Conservation (phyloP, 2,329 filamentous ascomycete species). For the Alternaria solani region DNA sequence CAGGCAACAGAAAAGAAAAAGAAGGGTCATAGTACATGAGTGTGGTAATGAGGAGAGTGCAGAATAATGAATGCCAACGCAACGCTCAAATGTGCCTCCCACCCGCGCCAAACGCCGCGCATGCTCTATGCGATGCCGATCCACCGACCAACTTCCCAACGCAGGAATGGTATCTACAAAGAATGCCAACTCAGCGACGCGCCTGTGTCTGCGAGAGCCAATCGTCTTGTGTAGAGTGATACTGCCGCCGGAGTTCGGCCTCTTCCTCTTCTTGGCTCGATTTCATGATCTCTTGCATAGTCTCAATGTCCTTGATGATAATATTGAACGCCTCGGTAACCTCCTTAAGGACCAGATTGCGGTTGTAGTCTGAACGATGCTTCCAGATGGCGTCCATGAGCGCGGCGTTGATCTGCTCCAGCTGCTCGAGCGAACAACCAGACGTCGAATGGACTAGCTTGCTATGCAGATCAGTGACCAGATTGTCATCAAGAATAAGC, state of each 20-base stretch:
- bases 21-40: constrained; percentile 10
- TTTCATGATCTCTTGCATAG: constrained; percentile 55
- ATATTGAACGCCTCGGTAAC: constrained; percentile 78
- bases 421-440: constrained; percentile 87
- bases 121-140: neutral
- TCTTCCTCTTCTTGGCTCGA: constrained; percentile 50
- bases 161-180: neutral
- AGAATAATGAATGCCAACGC: neutral
- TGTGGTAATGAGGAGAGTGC: neutral
- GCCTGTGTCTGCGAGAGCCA: constrained; percentile 16
- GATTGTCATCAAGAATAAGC: constrained; percentile 58
- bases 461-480: constrained; percentile 66
- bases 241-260: constrained; percentile 14
- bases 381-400: constrained; percentile 93
- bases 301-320: constrained; percentile 73
- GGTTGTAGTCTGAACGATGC: constrained; percentile 81
- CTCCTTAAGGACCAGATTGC: constrained; percentile 72
- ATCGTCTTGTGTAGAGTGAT: constrained; percentile 12
- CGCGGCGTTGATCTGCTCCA: constrained; percentile 90
- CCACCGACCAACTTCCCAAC: neutral
- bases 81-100: neutral
- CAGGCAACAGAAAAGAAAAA: neutral
- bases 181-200: constrained; percentile 1
- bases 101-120: constrained; percentile 7
- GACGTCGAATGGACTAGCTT: constrained; percentile 72